Percentiles rank a stretch among this genome's conserved stretches.
These are phyloP conservation scores for Tolypocladium amazonense DNA, from an alignment of 2,329 filamentous ascomycete species.

Conservation along the genomic window DNA sequence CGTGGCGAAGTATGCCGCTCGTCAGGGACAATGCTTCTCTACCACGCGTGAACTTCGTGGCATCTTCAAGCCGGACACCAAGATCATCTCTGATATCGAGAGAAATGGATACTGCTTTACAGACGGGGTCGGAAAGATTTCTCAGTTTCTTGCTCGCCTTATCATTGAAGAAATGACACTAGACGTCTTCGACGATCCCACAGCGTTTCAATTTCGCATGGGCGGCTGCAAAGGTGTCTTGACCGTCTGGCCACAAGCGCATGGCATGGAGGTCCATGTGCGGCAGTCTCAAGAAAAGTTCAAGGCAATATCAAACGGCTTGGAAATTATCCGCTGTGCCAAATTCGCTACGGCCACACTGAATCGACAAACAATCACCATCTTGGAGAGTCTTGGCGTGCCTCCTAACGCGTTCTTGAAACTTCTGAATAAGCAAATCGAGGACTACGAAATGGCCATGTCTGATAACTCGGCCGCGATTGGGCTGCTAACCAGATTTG, in stretches of 20 bases:
- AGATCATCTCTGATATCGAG: constrained; percentile 60
- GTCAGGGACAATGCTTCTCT: constrained; percentile 91
- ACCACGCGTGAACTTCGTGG: constrained; percentile 69
- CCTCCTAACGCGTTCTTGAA: constrained; percentile 52
- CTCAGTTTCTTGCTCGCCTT: constrained; percentile 61
- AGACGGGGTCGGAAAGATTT: constrained; percentile 93
- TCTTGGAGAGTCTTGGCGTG: constrained; percentile 73
- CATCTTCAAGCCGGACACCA: constrained; percentile 46
- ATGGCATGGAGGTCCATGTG: constrained; percentile 60
- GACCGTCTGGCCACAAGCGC: constrained; percentile 59
- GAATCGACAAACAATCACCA: constrained; percentile 81
- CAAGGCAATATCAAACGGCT: constrained; percentile 51
- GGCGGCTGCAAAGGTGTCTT: constrained; percentile 89
- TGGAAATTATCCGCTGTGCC: constrained; percentile 82
- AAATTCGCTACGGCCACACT: constrained; percentile 66
- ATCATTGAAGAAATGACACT: constrained; percentile 61
- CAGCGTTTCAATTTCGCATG: constrained; percentile 83
- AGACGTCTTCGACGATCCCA: constrained; percentile 50
- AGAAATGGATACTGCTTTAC: constrained; percentile 65
- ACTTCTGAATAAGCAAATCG: constrained; percentile 59
- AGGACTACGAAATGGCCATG: constrained; percentile 61
- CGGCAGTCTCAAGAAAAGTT: constrained; percentile 88
- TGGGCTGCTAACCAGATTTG: constrained; percentile 57
- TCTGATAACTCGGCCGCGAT: constrained; percentile 52
- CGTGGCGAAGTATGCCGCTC: constrained; percentile 82